phyloP scores from a whole-genome alignment of 192 early-diverging fungal genomes.

The Haplosporangium gracile region DNA sequence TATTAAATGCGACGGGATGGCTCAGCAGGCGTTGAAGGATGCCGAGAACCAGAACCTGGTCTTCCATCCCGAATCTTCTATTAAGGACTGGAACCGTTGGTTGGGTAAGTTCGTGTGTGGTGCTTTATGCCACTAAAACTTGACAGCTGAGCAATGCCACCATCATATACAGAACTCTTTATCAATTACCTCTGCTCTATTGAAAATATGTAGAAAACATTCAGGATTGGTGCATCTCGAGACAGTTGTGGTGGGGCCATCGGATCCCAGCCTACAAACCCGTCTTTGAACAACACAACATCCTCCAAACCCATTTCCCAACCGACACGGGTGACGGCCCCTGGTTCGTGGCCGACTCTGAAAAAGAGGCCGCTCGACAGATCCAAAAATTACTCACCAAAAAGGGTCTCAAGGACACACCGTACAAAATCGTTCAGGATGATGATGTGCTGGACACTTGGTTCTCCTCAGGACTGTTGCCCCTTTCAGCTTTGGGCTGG shows the following conservation, averaged over 20 bases:
- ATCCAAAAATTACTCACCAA: constrained; percentile 64
- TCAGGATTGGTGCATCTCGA: constrained; percentile 98
- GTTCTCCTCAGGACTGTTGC: constrained; percentile 96
- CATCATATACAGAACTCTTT: background rate
- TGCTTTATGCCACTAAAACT: background rate
- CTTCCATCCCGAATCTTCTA: constrained; percentile 80
- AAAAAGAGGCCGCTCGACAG: constrained; percentile 69
- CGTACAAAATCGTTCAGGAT: constrained; percentile 73
- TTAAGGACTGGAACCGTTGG: constrained; percentile 92
- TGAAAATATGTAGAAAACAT: constrained; percentile 64
- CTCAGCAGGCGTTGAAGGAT: constrained; percentile 72
- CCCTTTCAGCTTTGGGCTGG: constrained; percentile 78
- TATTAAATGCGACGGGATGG: constrained; percentile 85
- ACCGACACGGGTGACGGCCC: constrained; percentile 57
- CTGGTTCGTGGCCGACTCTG: constrained; percentile 77
- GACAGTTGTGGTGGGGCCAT: constrained; percentile 99
- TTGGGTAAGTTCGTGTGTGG: constrained; percentile 63
- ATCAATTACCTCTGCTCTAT: background rate
- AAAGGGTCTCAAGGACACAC: constrained; percentile 51
- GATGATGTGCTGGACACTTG: constrained; percentile 98
- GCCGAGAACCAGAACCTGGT: constrained; percentile 74
- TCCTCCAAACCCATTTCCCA: background rate
- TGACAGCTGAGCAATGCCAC: background rate
- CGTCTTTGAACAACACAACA: constrained; percentile 56
- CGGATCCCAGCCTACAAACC: constrained; percentile 92